Percentiles rank a stretch among this genome's conserved stretches.
Conservation (phyloP, 208 protist genomes). For the Trypanosoma lewisi region DNA sequence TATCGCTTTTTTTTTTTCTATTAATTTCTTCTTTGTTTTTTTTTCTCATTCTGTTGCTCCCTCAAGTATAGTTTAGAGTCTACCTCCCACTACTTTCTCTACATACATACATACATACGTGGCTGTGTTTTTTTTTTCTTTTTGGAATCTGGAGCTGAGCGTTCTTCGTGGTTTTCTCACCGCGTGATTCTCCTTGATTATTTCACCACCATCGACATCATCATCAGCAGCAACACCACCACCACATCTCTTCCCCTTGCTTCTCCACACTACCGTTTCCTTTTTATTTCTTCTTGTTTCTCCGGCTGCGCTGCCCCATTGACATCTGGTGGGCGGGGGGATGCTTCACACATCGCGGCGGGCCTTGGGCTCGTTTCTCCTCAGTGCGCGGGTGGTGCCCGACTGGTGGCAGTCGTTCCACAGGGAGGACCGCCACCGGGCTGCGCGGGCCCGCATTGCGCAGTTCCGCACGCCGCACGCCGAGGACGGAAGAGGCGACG, state of each 20-base stretch:
- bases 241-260: too few species aligned
- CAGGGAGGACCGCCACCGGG: conserved; percentile 62
- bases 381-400: conserved; percentile 56
- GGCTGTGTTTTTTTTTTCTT: background rate
- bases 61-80: background rate
- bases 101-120: too few species aligned
- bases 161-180: background rate
- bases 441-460: conserved; percentile 41
- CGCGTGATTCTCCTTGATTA: background rate
- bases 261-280: too few species aligned
- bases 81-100: background rate
- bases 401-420: conserved; percentile 86
- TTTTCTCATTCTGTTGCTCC: conserved; percentile 12
- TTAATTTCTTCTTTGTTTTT: conserved; percentile 19
- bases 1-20: background rate
- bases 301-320: background rate
- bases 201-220: too few species aligned
- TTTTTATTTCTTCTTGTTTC: conserved; percentile 18
- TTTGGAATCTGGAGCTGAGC: background rate
- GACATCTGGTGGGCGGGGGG: background rate
- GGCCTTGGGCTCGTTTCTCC: conserved; percentile 28
- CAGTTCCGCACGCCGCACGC: conserved; percentile 26
- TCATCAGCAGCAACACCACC: too few species aligned
- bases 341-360: conserved; percentile 19
- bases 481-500: background rate